Conservation (phyloP, 2,329 filamentous ascomycete genomes). For the Zasmidium angulare region DNA sequence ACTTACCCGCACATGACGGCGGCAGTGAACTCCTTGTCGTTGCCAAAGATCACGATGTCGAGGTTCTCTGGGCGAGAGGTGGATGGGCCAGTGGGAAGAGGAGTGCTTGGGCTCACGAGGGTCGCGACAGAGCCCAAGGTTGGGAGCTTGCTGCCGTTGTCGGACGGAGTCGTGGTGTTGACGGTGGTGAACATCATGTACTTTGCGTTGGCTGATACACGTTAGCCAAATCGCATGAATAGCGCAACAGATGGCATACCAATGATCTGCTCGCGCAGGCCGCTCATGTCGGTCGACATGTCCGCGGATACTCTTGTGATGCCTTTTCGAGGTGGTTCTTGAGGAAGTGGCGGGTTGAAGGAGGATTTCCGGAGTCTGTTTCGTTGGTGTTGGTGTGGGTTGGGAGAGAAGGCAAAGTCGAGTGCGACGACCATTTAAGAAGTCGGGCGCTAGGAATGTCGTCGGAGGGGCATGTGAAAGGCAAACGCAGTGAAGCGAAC, state of each 20-base stretch:
- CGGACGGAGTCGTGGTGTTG: neutral
- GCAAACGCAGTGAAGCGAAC: neutral
- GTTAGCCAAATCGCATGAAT: neutral
- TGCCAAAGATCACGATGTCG: constrained; percentile 26
- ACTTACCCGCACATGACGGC: neutral
- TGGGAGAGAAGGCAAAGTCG: neutral
- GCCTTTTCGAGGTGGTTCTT: neutral
- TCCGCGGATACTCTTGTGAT: neutral
- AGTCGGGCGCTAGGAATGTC: neutral
- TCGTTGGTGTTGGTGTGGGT: neutral
- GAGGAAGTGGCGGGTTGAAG: constrained; percentile 2
- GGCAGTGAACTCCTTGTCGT: constrained; percentile 1
- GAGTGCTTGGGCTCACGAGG: constrained; percentile 7
- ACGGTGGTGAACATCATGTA: constrained; percentile 18
- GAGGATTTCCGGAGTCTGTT: neutral
- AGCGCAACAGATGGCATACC: constrained; percentile 9
- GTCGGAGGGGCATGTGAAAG: neutral
- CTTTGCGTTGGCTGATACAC: constrained; percentile 23
- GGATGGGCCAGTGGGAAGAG: neutral
- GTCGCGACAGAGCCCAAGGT: neutral
- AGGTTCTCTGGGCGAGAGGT: constrained; percentile 4
- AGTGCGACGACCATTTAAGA: neutral
- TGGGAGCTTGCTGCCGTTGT: constrained; percentile 1
- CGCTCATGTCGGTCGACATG: constrained; percentile 15
- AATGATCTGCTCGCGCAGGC: constrained; percentile 22